These are phyloP conservation scores for Metarhizium guizhouense DNA, from an alignment of 2,329 filamentous ascomycete species.

Conservation along the genomic window DNA sequence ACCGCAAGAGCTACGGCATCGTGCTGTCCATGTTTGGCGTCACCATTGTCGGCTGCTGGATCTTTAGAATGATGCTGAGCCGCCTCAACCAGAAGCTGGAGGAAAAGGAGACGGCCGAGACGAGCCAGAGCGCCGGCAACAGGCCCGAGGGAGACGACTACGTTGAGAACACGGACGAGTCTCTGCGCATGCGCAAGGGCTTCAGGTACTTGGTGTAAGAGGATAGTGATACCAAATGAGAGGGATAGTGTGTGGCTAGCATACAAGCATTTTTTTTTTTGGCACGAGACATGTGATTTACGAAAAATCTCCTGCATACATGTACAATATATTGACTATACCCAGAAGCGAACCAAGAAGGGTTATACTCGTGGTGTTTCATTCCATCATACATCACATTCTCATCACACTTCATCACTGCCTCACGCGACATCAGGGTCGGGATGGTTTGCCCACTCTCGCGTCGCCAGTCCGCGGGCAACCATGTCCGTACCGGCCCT, in stretches of 20 bases:
- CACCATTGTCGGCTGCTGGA: constrained; percentile 42
- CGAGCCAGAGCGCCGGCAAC: not conserved
- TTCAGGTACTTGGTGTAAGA: constrained; percentile 5
- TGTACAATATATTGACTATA: constrained; percentile 20
- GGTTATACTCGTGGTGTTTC: no score
- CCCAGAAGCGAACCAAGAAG: no score
- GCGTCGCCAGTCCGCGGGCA: no score
- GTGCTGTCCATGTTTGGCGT: constrained; percentile 56
- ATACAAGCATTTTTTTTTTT: not conserved
- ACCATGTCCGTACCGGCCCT: no score
- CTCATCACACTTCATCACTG: no score
- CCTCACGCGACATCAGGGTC: no score
- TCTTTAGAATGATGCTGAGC: constrained; percentile 37
- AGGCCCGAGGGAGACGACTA: not conserved
- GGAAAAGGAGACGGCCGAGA: constrained; percentile 22
- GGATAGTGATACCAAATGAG: not conserved
- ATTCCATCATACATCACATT: no score
- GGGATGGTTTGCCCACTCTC: no score
- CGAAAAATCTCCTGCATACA: constrained; percentile 30
- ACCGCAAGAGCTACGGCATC: constrained; percentile 55
- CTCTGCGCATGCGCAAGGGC: constrained; percentile 5
- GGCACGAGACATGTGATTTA: constrained; percentile 26
- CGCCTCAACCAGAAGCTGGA: constrained; percentile 39
- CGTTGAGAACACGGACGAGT: not conserved
- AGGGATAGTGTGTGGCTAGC: not conserved